Percentiles rank a stretch among this genome's conserved stretches.
phyloP scores from a whole-genome alignment of 352 stramenopile species.

The Pythium vanterpoolii region DNA sequence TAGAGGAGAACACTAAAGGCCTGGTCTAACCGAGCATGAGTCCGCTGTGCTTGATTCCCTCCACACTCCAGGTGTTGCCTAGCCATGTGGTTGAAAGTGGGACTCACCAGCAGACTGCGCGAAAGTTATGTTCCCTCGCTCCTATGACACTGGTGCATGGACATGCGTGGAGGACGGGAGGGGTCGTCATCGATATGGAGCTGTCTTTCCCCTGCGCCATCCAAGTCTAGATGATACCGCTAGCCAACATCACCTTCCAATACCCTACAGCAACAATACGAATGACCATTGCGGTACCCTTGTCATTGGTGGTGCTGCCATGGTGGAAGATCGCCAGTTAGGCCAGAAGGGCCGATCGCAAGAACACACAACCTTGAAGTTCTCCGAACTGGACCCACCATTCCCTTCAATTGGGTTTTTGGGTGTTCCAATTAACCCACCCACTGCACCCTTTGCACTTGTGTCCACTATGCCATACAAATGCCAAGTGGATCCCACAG shows the following conservation, averaged over 20 bases:
- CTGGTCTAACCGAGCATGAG: background rate
- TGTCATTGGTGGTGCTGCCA: background rate
- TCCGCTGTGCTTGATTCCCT: too few relatives aligned
- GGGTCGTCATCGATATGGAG: too few relatives aligned
- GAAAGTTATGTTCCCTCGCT: conserved; percentile 15
- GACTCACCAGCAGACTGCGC: background rate
- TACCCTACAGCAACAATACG: too few relatives aligned
- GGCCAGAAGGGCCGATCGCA: background rate
- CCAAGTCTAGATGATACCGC: too few relatives aligned
- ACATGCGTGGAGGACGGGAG: too few relatives aligned
- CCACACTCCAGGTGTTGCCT: too few relatives aligned
- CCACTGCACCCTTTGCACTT: conserved; percentile 6
- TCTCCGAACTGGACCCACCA: conserved; percentile 5
- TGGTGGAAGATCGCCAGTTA: background rate
- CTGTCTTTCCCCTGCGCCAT: too few relatives aligned
- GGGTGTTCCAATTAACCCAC: conserved; percentile 16
- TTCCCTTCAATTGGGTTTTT: conserved; percentile 16
- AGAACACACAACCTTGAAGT: conserved; percentile 20
- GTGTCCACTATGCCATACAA: conserved; percentile 21
- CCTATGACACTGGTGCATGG: background rate
- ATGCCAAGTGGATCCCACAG: conserved; percentile 11
- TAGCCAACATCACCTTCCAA: too few relatives aligned
- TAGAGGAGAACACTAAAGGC: too few relatives aligned
- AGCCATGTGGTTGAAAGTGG: background rate
- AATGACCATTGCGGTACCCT: too few relatives aligned